Percentiles rank a stretch among this genome's conserved stretches.
These are phyloP conservation scores for Chytriomyces hyalinus DNA, from an alignment of 192 early-diverging fungal genomes.

Conservation along the genomic window DNA sequence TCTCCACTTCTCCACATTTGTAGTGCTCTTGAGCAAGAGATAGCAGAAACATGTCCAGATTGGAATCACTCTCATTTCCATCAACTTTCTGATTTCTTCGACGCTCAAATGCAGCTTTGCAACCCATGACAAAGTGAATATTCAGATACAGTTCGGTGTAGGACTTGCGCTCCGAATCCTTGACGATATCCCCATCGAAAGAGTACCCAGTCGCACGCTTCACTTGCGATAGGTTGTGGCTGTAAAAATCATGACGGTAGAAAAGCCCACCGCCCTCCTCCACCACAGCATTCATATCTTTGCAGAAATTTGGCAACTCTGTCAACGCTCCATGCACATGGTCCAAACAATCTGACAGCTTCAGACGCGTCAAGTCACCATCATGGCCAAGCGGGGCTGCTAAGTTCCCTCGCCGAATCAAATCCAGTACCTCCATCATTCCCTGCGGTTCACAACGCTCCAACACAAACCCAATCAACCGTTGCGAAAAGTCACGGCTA, in stretches of 20 bases:
- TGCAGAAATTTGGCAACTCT: slow-evolving; percentile 1
- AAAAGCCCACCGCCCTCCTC: background rate
- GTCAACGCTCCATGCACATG: slow-evolving; percentile 19
- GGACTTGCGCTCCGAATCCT: background rate
- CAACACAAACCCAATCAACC: slow-evolving; percentile 29
- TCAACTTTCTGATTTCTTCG: background rate
- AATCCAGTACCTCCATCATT: slow-evolving; percentile 31
- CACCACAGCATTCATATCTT: background rate
- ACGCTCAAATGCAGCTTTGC: slow-evolving; percentile 17
- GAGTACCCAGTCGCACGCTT: background rate
- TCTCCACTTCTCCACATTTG: slow-evolving; percentile 26
- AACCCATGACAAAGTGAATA: slow-evolving; percentile 8
- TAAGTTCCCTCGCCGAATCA: background rate
- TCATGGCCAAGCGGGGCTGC: background rate
- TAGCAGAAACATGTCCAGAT: background rate
- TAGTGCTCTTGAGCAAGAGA: slow-evolving; percentile 32
- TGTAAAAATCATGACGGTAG: slow-evolving; percentile 7
- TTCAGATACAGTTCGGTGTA: slow-evolving; percentile 21
- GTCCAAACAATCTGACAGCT: slow-evolving; percentile 13
- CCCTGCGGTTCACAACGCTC: slow-evolving; percentile 26
- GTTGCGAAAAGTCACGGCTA: background rate
- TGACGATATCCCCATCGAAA: background rate
- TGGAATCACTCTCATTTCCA: background rate
- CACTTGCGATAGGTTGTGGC: background rate
- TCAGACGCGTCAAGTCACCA: slow-evolving; percentile 1